Base-by-base conservation (phyloP, 805 yeast species). In the Zygotorulaspora danielsina region DNA sequence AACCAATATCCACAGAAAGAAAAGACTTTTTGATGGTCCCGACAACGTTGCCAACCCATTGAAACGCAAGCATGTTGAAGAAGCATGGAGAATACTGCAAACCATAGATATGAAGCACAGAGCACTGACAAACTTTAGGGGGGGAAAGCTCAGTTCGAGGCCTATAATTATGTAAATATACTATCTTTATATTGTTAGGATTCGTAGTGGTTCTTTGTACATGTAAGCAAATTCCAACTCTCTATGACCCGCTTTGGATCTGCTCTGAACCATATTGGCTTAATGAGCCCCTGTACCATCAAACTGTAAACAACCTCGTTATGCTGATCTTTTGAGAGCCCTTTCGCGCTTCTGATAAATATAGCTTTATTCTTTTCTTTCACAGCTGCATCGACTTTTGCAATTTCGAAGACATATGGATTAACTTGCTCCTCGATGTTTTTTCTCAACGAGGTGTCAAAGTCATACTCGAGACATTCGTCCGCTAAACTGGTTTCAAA, bases 71-170 rank as follows among this genome's bases (percentile, higher is more conserved):
- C 96, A 89, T 60, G 79, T 89, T 8, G 80, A 81, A 43, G 96
- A 87, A 55, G 96, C 97, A 0, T 87, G 93, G 88, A 69, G 96
- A 53, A 65, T 81, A 38, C 61, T 86, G 30, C 96, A 88, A 59
- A 63, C 69, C 1, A 65, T 64, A 1, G 71, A 72, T 31, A 75
- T 75, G 53, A 73, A 70, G 32, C 81, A 77, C 46, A 76, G 73
- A 43, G 82, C 93, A 2, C 58, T 79, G 30, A 70, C 87, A 43
- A 79, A 82, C 38, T 86, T 81, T 59, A 75, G 79, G 21, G 95
- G 72, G 9, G 66, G 69, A 5, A 60, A 66, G 49, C 30, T 66
- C 13, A 50, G 54, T 15, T 53, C 66, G 3, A 52, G 57, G 25
- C 51, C 70, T 2, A 64, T 56, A 22, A 53, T 67, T 39, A 59